Conservation (phyloP, 2,329 filamentous ascomycete genomes). For the Monosporascus sp. region DNA sequence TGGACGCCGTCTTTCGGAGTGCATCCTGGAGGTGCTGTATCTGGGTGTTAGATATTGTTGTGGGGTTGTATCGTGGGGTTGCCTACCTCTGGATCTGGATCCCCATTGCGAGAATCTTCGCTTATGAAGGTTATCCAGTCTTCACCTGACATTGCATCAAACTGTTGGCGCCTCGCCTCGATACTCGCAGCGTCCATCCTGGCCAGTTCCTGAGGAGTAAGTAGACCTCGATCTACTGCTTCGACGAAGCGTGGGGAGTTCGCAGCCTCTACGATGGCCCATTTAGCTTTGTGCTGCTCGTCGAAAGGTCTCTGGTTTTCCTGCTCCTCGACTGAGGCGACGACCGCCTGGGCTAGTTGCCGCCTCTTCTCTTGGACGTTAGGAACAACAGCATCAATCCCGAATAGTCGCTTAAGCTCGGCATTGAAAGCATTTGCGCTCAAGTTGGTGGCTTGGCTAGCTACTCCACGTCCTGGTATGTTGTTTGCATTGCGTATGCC, state of each 20-base stretch:
- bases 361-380: constrained; percentile 3
- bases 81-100: constrained; percentile 21
- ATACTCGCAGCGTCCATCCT: constrained; percentile 10
- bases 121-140: constrained; percentile 12
- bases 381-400: not conserved
- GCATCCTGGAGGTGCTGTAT: constrained; percentile 16
- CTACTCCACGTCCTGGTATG: no score
- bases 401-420: constrained; percentile 14
- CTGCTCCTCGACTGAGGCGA: constrained; percentile 9
- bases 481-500: not conserved
- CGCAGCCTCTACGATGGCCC: constrained; percentile 15
- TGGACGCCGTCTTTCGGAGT: constrained; percentile 10
- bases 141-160: constrained; percentile 4
- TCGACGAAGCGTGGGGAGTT: constrained; percentile 16
- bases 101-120: not conserved
- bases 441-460: constrained; percentile 1
- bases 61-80: constrained; percentile 3
- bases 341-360: constrained; percentile 7
- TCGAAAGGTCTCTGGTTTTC: constrained; percentile 1
- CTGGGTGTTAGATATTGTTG: constrained; percentile 10
- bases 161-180: not conserved
- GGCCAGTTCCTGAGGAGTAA: constrained; percentile 12
- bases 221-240: constrained; percentile 11
- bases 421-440: constrained; percentile 11
- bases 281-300: constrained; percentile 4